Conservation (phyloP, 1,139 yeast species). For the Candida glucosophila region DNA sequence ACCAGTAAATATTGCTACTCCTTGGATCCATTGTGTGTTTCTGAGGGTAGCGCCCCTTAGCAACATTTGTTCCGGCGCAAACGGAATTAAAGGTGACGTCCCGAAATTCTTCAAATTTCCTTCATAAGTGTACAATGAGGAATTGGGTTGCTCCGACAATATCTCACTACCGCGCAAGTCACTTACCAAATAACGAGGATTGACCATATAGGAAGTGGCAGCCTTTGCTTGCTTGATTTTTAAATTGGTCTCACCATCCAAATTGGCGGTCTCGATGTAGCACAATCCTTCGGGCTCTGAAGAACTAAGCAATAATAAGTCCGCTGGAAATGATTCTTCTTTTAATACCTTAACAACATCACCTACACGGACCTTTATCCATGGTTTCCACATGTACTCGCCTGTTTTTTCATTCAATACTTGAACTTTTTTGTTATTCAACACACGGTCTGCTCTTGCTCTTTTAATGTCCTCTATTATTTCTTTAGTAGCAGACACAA, state of each 20-base stretch:
- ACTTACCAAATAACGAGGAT: slow-evolving; percentile 50
- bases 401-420: slow-evolving; percentile 59
- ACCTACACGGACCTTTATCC: slow-evolving; percentile 90
- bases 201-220: slow-evolving; percentile 69
- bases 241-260: slow-evolving; percentile 96
- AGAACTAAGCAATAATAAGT: slow-evolving; percentile 71
- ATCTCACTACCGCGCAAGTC: slow-evolving; percentile 34
- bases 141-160: slow-evolving; percentile 86
- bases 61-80: slow-evolving; percentile 84
- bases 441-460: slow-evolving; percentile 78
- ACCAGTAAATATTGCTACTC: slow-evolving; percentile 90
- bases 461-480: slow-evolving; percentile 85
- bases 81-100: slow-evolving; percentile 46
- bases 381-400: slow-evolving; percentile 54
- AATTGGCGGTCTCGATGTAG: slow-evolving; percentile 92
- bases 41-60: slow-evolving; percentile 93
- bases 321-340: slow-evolving; percentile 95
- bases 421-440: slow-evolving; percentile 69
- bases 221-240: slow-evolving; percentile 83
- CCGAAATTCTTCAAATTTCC: slow-evolving; percentile 65
- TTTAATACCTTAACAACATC: slow-evolving; percentile 79
- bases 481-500: slow-evolving; percentile 91
- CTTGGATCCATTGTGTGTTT: slow-evolving; percentile 94
- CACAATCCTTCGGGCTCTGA: slow-evolving; percentile 98
- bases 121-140: slow-evolving; percentile 89